These are phyloP conservation scores for Neurospora pannonica DNA, from an alignment of 495 filamentous ascomycete species.

Conservation along the genomic window DNA sequence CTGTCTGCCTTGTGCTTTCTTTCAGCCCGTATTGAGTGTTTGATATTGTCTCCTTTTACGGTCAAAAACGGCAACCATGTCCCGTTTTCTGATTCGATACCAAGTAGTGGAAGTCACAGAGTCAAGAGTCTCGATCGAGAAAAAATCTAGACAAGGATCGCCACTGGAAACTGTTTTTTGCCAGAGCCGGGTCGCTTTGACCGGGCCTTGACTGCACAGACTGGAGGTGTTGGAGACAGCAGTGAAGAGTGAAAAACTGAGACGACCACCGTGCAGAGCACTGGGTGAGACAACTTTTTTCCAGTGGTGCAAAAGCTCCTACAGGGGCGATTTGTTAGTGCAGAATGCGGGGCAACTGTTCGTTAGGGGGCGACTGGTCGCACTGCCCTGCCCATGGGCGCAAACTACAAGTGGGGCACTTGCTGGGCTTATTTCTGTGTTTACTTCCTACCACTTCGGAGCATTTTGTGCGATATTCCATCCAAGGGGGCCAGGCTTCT, in stretches of 20 bases:
- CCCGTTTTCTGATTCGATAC: background rate
- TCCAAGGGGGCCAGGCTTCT: background rate
- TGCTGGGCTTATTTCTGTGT: background rate
- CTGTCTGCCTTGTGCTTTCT: background rate
- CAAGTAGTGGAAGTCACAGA: background rate
- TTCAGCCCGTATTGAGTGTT: background rate
- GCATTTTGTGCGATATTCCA: background rate
- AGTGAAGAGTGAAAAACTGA: too few species aligned
- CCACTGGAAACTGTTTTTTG: background rate
- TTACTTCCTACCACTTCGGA: background rate
- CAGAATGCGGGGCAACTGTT: background rate
- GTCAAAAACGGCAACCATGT: background rate
- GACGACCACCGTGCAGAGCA: background rate
- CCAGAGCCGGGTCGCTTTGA: background rate
- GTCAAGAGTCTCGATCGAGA: background rate
- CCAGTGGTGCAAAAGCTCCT: background rate
- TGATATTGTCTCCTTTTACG: background rate
- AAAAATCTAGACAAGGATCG: background rate
- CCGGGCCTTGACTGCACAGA: background rate
- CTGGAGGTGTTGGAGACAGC: background rate
- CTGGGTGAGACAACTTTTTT: background rate
- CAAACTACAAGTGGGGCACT: background rate
- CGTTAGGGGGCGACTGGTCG: background rate
- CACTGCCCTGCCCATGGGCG: too few species aligned
- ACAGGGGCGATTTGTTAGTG: background rate